Conservation (phyloP, 495 filamentous ascomycete genomes). For the Halenospora varia region DNA sequence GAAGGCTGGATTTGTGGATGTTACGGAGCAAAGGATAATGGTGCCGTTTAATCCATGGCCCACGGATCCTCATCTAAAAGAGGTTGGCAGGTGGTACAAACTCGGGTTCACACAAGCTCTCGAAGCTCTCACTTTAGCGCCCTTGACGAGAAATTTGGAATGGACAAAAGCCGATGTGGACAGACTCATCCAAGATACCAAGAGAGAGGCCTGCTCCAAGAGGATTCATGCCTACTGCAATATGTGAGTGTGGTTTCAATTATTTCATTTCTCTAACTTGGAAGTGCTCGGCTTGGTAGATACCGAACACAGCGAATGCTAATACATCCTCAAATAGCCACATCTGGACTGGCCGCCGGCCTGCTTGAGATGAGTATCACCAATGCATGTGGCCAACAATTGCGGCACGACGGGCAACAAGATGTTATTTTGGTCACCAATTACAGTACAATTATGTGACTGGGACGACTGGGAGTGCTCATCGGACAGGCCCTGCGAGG, state of each 20-base stretch:
- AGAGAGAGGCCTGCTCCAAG: constrained; percentile 62
- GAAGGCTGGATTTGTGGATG: constrained; percentile 76
- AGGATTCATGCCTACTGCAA: constrained; percentile 70
- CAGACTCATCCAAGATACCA: constrained; percentile 57
- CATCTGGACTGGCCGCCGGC: constrained; percentile 25
- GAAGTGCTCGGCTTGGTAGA: neutral
- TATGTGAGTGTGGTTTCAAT: constrained; percentile 50
- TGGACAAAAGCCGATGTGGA: constrained; percentile 66
- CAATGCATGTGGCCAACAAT: too few species aligned
- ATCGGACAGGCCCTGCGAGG: constrained; percentile 16
- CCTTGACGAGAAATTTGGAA: constrained; percentile 62
- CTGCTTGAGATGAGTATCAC: neutral
- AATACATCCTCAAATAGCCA: constrained; percentile 17
- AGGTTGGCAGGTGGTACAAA: constrained; percentile 83
- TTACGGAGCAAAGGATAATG: constrained; percentile 68
- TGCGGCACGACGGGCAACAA: too few species aligned
- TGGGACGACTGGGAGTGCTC: too few species aligned
- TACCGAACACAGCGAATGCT: neutral
- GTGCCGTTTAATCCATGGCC: constrained; percentile 81
- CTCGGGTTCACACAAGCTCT: constrained; percentile 69
- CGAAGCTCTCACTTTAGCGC: constrained; percentile 68
- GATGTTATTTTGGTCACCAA: too few species aligned
- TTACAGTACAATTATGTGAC: too few species aligned
- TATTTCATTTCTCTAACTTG: neutral
- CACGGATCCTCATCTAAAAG: constrained; percentile 58